phyloP scores from a whole-genome alignment of 1,284 basidiomycete species.

The Boletellus deceptivus region DNA sequence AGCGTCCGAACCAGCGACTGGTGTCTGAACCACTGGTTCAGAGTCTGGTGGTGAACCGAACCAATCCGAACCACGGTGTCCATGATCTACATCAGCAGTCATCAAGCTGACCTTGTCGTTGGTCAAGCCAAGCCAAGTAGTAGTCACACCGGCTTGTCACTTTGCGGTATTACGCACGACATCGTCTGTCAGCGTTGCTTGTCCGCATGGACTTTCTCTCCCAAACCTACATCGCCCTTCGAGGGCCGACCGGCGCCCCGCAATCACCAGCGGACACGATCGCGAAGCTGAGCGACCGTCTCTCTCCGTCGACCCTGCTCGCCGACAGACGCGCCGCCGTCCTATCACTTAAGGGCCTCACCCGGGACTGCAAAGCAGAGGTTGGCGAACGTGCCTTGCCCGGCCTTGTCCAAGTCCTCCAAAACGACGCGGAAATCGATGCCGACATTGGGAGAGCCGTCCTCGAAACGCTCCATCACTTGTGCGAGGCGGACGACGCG shows the following conservation, averaged over 20 bases:
- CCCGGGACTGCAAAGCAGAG: slow-evolving; percentile 87
- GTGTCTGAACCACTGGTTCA: no score
- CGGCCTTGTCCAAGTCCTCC: slow-evolving; percentile 76
- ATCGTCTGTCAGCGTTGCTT: neutral
- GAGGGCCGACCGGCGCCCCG: slow-evolving; percentile 72
- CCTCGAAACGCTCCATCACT: slow-evolving; percentile 78
- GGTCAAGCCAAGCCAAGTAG: no score
- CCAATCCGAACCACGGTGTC: no score
- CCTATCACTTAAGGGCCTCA: slow-evolving; percentile 87
- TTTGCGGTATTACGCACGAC: no score
- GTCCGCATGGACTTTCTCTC: slow-evolving; percentile 73
- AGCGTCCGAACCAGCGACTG: no score
- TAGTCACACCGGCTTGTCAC: no score
- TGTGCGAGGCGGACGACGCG: slow-evolving; percentile 70
- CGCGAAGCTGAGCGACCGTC: slow-evolving; percentile 81
- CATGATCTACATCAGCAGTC: no score
- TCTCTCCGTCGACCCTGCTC: slow-evolving; percentile 81
- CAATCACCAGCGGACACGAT: slow-evolving; percentile 88
- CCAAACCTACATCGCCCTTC: slow-evolving; percentile 76
- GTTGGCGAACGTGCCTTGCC: slow-evolving; percentile 76
- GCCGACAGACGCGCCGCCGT: slow-evolving; percentile 92
- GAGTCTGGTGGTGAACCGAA: no score
- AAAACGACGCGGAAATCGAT: slow-evolving; percentile 86
- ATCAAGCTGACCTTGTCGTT: no score
- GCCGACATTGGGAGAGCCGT: slow-evolving; percentile 88